phyloP scores from a whole-genome alignment of 805 yeast species.

The Maudiozyma serrabonitensis region DNA sequence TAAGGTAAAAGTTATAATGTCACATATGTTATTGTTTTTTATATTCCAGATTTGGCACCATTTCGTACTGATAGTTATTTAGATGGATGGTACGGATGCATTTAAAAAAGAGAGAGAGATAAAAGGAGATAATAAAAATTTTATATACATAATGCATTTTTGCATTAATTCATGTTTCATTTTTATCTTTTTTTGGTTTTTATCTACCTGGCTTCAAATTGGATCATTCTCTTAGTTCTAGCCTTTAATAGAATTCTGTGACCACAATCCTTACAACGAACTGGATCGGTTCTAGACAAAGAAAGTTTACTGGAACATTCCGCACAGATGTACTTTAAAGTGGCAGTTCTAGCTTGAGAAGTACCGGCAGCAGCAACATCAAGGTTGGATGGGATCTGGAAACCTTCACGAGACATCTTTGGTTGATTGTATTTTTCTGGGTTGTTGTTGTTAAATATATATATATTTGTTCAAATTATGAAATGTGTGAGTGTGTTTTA shows the following conservation, averaged over 20 bases:
- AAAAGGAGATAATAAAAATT: background rate
- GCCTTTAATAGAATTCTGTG: conserved; percentile 96
- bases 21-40: background rate
- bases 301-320: conserved; percentile 89
- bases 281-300: conserved; percentile 87
- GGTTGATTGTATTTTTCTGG: background rate
- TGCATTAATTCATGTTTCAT: no score
- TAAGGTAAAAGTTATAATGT: background rate
- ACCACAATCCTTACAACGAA: conserved; percentile 97
- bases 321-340: conserved; percentile 91
- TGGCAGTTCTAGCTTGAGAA: conserved; percentile 57
- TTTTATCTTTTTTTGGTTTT: background rate
- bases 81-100: background rate
- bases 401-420: conserved; percentile 66
- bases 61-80: background rate
- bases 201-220: conserved; percentile 63
- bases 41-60: background rate
- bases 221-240: conserved; percentile 94
- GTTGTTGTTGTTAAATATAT: no score
- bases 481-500: background rate
- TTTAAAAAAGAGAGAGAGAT: background rate
- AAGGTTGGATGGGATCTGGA: conserved; percentile 68
- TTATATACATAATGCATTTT: no score
- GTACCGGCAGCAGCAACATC: conserved; percentile 85
- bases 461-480: no score